Evolutionary conservation across 441 rosid genomes (phyloP), one percentile per base, ranked within the genome.

Genomic region (Aleurites moluccanus): DNA sequence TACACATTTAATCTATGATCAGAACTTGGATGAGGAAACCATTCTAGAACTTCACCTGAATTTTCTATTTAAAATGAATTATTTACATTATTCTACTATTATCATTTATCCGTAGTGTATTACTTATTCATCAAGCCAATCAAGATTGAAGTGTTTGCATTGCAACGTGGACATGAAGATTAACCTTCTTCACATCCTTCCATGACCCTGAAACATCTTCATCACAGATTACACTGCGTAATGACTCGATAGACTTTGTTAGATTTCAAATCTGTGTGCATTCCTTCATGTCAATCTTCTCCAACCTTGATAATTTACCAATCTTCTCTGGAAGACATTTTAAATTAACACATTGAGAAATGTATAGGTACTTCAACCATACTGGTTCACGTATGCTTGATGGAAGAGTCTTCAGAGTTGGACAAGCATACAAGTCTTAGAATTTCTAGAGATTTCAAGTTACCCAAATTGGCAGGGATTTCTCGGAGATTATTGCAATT

Each of bases 271-370:
- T 74, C 53, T 61, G 80, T 13, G 78, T 60, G 69, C 97, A 92
- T 72, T 94, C 98, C 74, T 95, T 89, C 98, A 94, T 90, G 86
- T 92, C 96, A 2, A 92, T 89, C 88, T 90, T 92, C 84, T 90
- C 96, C 69, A 94, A 81, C 66, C 73, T 84, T 38, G 56, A 69
- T 74, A 90, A 73, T 45, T 74, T 80, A 45, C 92, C 91, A 0
- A 92, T 88, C 53, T 81, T 78, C 47, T 86, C 83, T 1, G 97
- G 98, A 64, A 94, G 94, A 67, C 76, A 47, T 44, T 60, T 69
- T 80, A 94, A 56, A 73, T 79, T 88, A 38, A 92, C 85, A 68
- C 98, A 92, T 53, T 91, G 92, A 7, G 95, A 91, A 59, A 94
- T 82, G 77, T 94, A 94, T 0, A 94, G 80, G 85, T 89, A 92